Evolutionary conservation across 768 basidiomycete genomes (phyloP), one percentile per base, ranked within the genome.

Genomic region (Clitopilus hobsonii): DNA sequence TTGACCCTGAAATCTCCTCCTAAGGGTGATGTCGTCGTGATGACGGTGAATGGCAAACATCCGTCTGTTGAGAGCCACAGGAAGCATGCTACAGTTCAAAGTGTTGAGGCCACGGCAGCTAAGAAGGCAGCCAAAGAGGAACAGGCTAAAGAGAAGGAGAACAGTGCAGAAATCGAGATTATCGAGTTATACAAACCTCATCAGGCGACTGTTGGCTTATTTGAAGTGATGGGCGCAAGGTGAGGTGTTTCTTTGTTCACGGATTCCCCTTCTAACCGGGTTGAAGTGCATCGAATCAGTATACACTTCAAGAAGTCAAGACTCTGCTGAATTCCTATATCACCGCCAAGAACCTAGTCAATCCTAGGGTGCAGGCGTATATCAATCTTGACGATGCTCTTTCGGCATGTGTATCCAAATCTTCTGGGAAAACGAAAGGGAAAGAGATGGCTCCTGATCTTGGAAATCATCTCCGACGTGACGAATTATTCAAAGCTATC

Each of bases 101-200:
- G 89, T 52, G 65, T 85, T 5, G 90, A 91, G 57, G 66, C 74
- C 4, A 85, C 75, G 65, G 82, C 77, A 29, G 84, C 83, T 56
- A 86, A 81, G 61, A 84, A 75, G 41, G 83, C 80, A 13, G 75
- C 75, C 47, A 69, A 75, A 54, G 83, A 84, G 52, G 81, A 78
- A 45, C 78, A 78, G 49, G 78, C 73, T 55, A 74, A 73, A 55
- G 80, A 72, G 56, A 69, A 63, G 14, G 74, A 67, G 24, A 74
- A 69, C 49, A 69, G 61, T 13, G 72, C 70, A 36, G 81, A 84
- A 59, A 69, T 92, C 22, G 76, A 72, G 14, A 74, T 94, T 27
- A 79, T 67, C 27, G 89, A 91, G 65, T 59, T 89, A 25, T 94
- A 85, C 86, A 94, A 89, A 61, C 89, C 92, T 8, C 79, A 84